Conservation (phyloP, 192 early-diverging fungal species). For the Backusella psychrophila region DNA sequence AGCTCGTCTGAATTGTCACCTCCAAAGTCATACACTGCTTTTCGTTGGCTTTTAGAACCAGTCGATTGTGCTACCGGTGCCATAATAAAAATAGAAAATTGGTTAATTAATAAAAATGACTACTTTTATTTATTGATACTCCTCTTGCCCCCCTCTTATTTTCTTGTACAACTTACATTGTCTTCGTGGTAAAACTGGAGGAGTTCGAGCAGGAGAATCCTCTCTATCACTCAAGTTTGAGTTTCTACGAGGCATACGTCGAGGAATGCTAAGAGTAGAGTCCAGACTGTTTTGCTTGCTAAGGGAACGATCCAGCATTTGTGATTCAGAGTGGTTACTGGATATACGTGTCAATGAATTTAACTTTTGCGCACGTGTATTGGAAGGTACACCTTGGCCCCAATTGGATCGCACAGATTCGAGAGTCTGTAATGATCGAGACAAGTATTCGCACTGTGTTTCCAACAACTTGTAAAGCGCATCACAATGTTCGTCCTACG, state of each 20-base stretch:
- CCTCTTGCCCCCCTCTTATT: too few relatives aligned
- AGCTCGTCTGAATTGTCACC: conserved; percentile 81
- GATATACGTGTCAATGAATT: background rate
- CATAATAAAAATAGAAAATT: conserved; percentile 9
- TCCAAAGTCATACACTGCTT: conserved; percentile 81
- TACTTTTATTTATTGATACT: background rate
- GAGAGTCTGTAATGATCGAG: background rate
- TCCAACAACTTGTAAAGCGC: background rate
- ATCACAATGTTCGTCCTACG: conserved; percentile 17
- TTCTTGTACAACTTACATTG: conserved; percentile 10
- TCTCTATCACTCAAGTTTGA: conserved; percentile 3
- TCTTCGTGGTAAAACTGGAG: conserved; percentile 15
- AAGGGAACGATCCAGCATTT: background rate
- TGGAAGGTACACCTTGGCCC: background rate
- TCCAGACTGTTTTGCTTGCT: background rate
- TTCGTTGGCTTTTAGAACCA: conserved; percentile 57
- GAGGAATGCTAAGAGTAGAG: background rate
- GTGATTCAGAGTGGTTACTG: background rate
- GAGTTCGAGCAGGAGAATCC: background rate
- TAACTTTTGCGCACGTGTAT: conserved; percentile 9
- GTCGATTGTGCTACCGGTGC: conserved; percentile 14
- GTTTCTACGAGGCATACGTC: conserved; percentile 6
- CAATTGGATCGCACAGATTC: background rate
- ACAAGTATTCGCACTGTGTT: background rate
- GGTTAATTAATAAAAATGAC: background rate